A percentile compares a stretch with the other conserved stretches of the same genome.
Conservation (phyloP, 441 rosid genomes). For the Pelargonium myrrhifolium region DNA sequence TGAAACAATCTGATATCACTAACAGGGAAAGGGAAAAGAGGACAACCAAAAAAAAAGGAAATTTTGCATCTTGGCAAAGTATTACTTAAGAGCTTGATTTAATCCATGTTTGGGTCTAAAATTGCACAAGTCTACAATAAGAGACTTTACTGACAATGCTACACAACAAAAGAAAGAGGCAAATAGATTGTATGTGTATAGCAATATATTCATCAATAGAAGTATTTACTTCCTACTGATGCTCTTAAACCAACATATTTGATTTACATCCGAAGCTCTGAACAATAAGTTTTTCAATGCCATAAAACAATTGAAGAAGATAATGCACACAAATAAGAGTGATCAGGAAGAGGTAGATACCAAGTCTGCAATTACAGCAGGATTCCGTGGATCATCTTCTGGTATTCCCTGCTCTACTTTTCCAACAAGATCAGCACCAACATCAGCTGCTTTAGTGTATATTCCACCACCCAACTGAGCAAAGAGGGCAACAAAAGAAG, state of each 20-base stretch:
- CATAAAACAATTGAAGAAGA: neutral
- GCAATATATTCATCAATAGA: neutral
- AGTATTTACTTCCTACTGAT: neutral
- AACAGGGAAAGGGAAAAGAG: too few species aligned
- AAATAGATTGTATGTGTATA: neutral
- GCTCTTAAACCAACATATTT: neutral
- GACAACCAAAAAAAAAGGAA: too few species aligned
- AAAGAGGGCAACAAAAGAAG: constrained; percentile 95
- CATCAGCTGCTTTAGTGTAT: constrained; percentile 98
- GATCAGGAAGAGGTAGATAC: constrained; percentile 29
- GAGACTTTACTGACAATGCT: neutral
- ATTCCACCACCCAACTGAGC: constrained; percentile 99
- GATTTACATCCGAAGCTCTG: neutral
- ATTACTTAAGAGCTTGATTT: too few species aligned
- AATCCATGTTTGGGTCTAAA: too few species aligned
- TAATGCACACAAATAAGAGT: neutral
- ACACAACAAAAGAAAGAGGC: neutral
- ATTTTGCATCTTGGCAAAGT: too few species aligned
- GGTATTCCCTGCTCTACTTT: constrained; percentile 99
- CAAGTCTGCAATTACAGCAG: constrained; percentile 98
- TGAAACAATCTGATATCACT: neutral
- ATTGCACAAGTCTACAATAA: too few species aligned
- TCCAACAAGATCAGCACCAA: constrained; percentile 98
- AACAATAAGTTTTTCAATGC: neutral
- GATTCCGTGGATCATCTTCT: constrained; percentile 98